Conservation (phyloP, 495 filamentous ascomycete genomes). For the Chaetomidium leptoderma region DNA sequence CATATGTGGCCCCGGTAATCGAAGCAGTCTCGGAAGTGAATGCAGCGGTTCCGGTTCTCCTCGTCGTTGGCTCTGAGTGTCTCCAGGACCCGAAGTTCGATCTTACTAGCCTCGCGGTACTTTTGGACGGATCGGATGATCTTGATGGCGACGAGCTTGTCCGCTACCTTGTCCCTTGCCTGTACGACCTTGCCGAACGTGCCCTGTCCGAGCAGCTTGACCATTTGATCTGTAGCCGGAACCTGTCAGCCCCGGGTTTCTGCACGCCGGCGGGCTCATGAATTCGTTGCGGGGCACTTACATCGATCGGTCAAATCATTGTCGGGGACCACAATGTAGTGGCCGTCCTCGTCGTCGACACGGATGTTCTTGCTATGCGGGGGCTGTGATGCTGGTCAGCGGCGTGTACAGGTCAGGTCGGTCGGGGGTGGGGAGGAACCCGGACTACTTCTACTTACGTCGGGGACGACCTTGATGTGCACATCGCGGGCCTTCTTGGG, state of each 20-base stretch:
- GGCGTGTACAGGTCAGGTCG: background rate
- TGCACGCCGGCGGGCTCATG: too few species aligned
- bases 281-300: conserved; percentile 47
- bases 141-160: conserved; percentile 85
- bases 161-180: conserved; percentile 70
- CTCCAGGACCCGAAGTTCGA: conserved; percentile 87
- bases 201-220: conserved; percentile 85
- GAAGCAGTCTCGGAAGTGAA: conserved; percentile 95
- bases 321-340: conserved; percentile 86
- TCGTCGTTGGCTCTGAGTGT: conserved; percentile 87
- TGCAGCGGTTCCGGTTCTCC: conserved; percentile 91
- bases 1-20: conserved; percentile 97
- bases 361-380: conserved; percentile 50
- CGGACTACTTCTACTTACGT: conserved; percentile 75
- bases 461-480: conserved; percentile 69
- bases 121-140: conserved; percentile 98
- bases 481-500: conserved; percentile 91
- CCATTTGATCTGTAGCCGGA: conserved; percentile 68
- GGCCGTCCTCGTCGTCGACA: conserved; percentile 92
- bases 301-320: conserved; percentile 82
- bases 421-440: background rate
- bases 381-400: conserved; percentile 34
- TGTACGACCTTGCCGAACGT: conserved; percentile 98
- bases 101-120: conserved; percentile 93
- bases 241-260: background rate